Base-by-base conservation (phyloP, 2,329 filamentous ascomycete genomes). In the Fusarium palustre region DNA sequence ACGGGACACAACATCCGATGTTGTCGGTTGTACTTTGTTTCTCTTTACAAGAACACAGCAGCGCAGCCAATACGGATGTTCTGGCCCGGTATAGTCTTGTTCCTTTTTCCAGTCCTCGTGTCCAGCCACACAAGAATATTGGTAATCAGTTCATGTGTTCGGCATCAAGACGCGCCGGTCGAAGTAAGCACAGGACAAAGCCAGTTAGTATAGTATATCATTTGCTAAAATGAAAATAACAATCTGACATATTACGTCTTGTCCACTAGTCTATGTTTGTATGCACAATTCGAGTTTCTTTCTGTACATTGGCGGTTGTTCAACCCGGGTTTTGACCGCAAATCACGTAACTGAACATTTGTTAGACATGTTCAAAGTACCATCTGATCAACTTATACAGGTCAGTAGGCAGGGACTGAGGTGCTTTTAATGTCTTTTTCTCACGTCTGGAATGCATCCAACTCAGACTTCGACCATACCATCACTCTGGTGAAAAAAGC, bases 321-420 rank as follows among this genome's bases (percentile, higher is more conserved):
- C 39, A 46, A 16, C 15, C 24, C 9, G 42, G 16, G 7, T 63
- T 63, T 38, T 48, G 36, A n/a, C 58, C 60, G 15, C 8, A 57
- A 8, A 63, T 64, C 24, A 63, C 42, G 8, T 57, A 63, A 30
- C 60, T 63, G 2, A 20, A 0, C 31, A 1, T 4, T 2, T 16
- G 10, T 56, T 48, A 48, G 42, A 36, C 10, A 15, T 20, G 6
- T 16, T 12, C 5, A 12, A 11, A 4, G 28, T 7, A 4, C 9
- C 4, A 30, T 25, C 8, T 2, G 5, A 4, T 38, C 5, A 3
- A 50, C 69, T 71, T 46, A 76, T 70, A 75, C 60, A 0, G 67
- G 73, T 55, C 63, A 75, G 36, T 78, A 78, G 3, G 70, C 74
- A 52, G 79, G 76, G 5, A 78, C 72, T 1, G 55, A 62, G 4